Base-by-base conservation (phyloP, 306 rosid species). In the Vigna trinervia region DNA sequence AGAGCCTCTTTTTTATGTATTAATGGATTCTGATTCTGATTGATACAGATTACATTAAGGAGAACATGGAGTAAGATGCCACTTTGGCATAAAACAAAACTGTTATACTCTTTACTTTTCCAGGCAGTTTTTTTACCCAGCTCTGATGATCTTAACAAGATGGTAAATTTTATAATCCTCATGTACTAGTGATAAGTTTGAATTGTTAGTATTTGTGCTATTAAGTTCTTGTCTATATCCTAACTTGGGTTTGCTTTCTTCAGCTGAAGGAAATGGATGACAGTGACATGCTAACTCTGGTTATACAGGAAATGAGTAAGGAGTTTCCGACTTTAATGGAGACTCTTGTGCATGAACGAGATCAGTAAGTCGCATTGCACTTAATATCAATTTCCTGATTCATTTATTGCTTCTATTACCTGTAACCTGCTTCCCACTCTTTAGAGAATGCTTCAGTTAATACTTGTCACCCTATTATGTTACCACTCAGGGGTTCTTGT, bases 51-150 rank as follows among this genome's bases (percentile, higher is more conserved):
- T 76, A 95, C 99, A 38, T 19, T 92, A 57, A 81, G 81, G 80
- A 92, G 99, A 88, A 91, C 97, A 36, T 92, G 99, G 99, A 88
- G 80, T 17, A 92, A 88, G 89, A 90, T 95, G 97, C 96, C 97
- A 1, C 92, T 89, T 84, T 91, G 96, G 97, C 89, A 92, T 76
- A 95, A 90, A 86, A 85, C 91, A 71, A 95, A 92, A 83, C 80
- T 92, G 78, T 26, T 95, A 28, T 92, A 86, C 80, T 77, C 88
- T 62, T 65, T 92, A 73, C 62, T 92, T 78, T 92, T 89, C 79
- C 96, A 89, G 83, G 92, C 97, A 39, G 87, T 92, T 28, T 95
- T 90, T 83, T 81, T 90, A 80, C 97, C 99, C 51, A 87, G 91
- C 71, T 61, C 97, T 5, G 94, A 90, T 59, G 94, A 87, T 71